Evolutionary conservation across 257 asterid species (phyloP).

Genomic region (Solanum gracilifrons): DNA sequence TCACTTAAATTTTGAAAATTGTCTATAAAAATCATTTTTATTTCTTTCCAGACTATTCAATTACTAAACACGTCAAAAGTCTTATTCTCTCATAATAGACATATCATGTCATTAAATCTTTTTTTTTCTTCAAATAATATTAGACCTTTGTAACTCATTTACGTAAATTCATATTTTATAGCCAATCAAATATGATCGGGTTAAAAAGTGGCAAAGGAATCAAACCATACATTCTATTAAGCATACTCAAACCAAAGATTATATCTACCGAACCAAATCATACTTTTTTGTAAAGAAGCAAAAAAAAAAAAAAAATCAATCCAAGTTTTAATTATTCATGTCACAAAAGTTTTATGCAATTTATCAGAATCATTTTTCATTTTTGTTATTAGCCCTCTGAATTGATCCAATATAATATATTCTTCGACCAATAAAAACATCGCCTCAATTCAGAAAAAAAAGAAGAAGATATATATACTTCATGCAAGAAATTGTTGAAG

Average conservation of each 20-base stretch:
- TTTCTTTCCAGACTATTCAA: not conserved
- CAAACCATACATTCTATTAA: not conserved
- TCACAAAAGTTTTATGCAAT: not conserved
- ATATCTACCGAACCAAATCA: not conserved
- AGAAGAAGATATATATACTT: not conserved
- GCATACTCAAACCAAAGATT: not conserved
- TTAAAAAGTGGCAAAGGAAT: not conserved
- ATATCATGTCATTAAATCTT: not conserved
- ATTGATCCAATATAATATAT: not conserved
- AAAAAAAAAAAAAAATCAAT: not conserved
- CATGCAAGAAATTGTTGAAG: not conserved
- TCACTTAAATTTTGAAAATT: not conserved
- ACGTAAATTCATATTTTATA: not conserved
- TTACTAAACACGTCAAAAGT: not conserved
- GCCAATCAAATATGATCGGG: not conserved
- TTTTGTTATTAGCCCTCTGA: not conserved
- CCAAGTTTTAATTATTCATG: not conserved
- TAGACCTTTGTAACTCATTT: not conserved
- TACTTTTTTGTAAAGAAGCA: not conserved
- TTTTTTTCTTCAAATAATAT: too few relatives aligned
- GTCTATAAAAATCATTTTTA: not conserved
- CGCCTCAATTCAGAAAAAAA: not conserved
- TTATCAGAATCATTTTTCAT: not conserved
- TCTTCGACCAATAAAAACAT: not conserved
- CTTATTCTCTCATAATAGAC: not conserved